phyloP scores from a whole-genome alignment of 2,329 filamentous ascomycete genomes.

The Samsoniella hepiali region DNA sequence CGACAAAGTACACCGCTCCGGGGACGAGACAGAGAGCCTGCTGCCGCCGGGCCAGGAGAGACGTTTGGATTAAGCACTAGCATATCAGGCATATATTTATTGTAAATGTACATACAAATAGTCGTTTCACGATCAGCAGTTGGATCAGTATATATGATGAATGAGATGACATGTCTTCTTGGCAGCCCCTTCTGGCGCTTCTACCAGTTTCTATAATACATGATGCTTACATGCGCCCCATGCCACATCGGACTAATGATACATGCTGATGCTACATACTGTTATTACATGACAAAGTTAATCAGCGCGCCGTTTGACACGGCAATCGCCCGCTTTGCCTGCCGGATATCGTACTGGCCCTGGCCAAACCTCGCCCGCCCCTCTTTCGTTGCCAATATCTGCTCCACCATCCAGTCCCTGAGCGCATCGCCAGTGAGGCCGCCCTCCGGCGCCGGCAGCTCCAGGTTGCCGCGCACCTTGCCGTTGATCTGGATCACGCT shows the following conservation, averaged over 20 bases:
- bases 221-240: background rate
- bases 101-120: constrained; percentile 1
- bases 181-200: background rate
- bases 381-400: constrained; percentile 59
- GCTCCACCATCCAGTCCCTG: constrained; percentile 57
- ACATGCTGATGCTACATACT: constrained; percentile 15
- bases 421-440: constrained; percentile 44
- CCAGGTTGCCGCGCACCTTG: constrained; percentile 66
- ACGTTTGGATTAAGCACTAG: constrained; percentile 18
- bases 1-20: background rate
- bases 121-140: background rate
- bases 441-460: constrained; percentile 53
- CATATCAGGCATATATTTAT: background rate
- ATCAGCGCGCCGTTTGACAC: constrained; percentile 65
- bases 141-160: constrained; percentile 3
- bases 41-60: constrained; percentile 30
- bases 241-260: background rate
- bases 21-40: constrained; percentile 28
- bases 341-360: constrained; percentile 42
- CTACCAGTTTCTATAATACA: background rate
- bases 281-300: constrained; percentile 63
- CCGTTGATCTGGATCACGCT: constrained; percentile 78
- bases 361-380: constrained; percentile 55
- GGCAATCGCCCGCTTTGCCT: constrained; percentile 63
- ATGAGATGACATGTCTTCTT: background rate